These are phyloP conservation scores for Cladosporium sp. DNA, from an alignment of 2,329 filamentous ascomycete genomes.

Conservation along the genomic window DNA sequence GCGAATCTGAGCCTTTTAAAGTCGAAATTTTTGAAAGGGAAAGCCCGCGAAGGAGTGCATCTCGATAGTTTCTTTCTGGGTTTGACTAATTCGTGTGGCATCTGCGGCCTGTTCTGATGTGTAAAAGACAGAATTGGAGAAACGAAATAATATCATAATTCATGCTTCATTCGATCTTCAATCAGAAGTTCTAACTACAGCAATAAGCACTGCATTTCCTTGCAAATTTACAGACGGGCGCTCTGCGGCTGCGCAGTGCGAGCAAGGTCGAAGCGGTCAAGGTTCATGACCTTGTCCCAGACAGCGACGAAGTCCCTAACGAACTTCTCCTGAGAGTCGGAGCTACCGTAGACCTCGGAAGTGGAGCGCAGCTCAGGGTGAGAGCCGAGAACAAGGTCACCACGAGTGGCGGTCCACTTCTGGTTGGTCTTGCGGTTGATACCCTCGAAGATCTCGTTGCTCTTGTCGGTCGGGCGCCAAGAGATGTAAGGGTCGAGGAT, in stretches of 20 bases:
- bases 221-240: constrained; percentile 14
- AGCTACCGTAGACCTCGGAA: constrained; percentile 63
- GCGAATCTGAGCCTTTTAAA: too few relatives aligned
- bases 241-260: constrained; percentile 13
- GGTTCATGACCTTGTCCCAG: constrained; percentile 71
- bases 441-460: constrained; percentile 58
- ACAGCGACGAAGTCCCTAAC: constrained; percentile 66
- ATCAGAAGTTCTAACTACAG: background rate
- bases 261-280: constrained; percentile 63
- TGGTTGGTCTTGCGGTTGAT: constrained; percentile 60
- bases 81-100: too few relatives aligned
- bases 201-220: background rate
- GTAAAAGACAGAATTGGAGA: too few relatives aligned
- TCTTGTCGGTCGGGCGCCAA: constrained; percentile 56
- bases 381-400: constrained; percentile 68
- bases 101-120: too few relatives aligned
- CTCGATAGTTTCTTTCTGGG: too few relatives aligned
- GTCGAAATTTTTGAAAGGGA: too few relatives aligned
- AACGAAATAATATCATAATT: background rate
- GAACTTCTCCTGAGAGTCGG: constrained; percentile 60
- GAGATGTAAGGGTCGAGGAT: constrained; percentile 62
- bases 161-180: constrained; percentile 6
- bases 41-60: too few relatives aligned
- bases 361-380: constrained; percentile 69
- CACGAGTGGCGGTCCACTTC: constrained; percentile 66